Conservation (phyloP, 257 asterid genomes). For the Petunia axillaris region DNA sequence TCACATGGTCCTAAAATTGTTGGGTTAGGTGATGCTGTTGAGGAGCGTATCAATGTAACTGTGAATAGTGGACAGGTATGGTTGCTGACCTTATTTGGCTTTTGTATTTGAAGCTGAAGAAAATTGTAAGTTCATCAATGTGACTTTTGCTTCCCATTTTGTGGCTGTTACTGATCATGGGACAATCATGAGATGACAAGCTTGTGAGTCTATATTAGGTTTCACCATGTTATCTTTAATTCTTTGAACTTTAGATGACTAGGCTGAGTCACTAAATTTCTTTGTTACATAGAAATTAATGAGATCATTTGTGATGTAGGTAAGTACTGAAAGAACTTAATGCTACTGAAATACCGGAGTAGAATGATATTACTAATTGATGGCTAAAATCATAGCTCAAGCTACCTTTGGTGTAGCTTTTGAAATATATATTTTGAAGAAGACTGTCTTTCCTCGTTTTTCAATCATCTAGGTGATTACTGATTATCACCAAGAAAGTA, state of each 20-base stretch:
- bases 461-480: not conserved
- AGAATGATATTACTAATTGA: not conserved
- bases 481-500: not conserved
- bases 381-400: not conserved
- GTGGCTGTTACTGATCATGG: not conserved
- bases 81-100: slow-evolving; percentile 13
- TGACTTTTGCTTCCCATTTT: not conserved
- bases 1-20: slow-evolving; percentile 54
- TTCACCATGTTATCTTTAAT: not conserved
- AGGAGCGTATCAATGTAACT: slow-evolving; percentile 69
- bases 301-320: slow-evolving; percentile 7
- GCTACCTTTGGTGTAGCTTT: not conserved
- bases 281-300: not conserved
- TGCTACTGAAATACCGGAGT: not conserved
- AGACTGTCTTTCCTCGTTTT: not conserved
- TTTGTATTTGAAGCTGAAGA: slow-evolving; percentile 18
- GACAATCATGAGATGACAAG: slow-evolving; percentile 14
- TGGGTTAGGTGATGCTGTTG: slow-evolving; percentile 84
- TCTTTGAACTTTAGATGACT: slow-evolving; percentile 1
- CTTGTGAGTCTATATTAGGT: not conserved
- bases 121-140: not conserved
- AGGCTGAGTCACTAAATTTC: slow-evolving; percentile 15
- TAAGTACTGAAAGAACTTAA: slow-evolving; percentile 1
- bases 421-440: not conserved
- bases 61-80: slow-evolving; percentile 75